Percentiles rank a stretch among this genome's conserved stretches.
These are phyloP conservation scores for Trifolium pratense DNA, from an alignment of 306 rosid genomes.

Conservation along the genomic window DNA sequence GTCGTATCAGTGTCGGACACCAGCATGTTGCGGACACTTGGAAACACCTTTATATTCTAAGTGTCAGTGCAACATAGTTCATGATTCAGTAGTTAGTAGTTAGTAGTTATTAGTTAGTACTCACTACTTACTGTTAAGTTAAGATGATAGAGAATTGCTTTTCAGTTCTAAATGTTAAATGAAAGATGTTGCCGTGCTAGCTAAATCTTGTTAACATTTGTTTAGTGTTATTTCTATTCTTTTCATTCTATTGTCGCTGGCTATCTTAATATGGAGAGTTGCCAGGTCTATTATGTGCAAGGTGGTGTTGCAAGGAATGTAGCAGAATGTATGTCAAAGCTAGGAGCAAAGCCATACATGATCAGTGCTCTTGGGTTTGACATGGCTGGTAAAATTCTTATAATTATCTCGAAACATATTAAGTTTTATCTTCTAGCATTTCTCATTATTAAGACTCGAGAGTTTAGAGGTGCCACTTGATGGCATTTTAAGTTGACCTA, in stretches of 20 bases:
- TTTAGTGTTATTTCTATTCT: not conserved
- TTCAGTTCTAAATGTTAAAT: conserved; percentile 9
- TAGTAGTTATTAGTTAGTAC: not conserved
- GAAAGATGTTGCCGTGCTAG: conserved; percentile 22
- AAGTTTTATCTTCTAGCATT: not conserved
- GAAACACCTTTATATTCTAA: not conserved
- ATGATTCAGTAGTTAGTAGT: conserved; percentile 23
- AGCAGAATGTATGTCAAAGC: conserved; percentile 90
- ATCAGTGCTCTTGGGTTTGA: conserved; percentile 86
- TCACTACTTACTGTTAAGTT: not conserved
- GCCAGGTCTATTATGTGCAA: conserved; percentile 68
- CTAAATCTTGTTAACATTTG: not conserved
- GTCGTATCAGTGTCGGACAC: not conserved
- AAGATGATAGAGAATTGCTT: conserved; percentile 1
- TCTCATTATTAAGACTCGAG: conserved; percentile 12
- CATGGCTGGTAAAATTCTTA: conserved; percentile 71
- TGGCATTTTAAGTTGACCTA: conserved; percentile 14
- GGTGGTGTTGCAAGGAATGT: conserved; percentile 98
- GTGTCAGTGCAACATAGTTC: not conserved
- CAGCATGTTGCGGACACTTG: not conserved
- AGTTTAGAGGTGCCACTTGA: not conserved
- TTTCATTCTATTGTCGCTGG: not conserved
- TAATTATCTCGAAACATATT: not conserved
- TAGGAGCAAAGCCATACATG: conserved; percentile 79
- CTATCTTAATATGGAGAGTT: conserved; percentile 30